These are phyloP conservation scores for Aspergillus sp. DNA, from an alignment of 2,329 filamentous ascomycete species.

Conservation along the genomic window DNA sequence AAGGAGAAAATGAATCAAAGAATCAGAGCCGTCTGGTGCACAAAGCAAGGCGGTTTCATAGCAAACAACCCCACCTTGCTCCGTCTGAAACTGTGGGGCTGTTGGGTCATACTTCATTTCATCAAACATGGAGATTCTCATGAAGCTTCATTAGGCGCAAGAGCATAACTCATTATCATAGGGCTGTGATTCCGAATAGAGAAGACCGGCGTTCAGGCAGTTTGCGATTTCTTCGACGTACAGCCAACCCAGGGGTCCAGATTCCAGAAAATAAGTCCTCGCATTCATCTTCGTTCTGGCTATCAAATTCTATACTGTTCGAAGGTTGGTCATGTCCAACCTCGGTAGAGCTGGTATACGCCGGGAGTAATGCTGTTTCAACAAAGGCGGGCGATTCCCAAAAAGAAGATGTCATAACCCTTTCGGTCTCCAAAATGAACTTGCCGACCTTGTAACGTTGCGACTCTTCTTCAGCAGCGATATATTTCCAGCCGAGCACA, in stretches of 20 bases:
- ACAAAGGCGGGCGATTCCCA: constrained; percentile 51
- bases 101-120: not conserved
- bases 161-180: not conserved
- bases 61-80: not conserved
- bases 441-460: constrained; percentile 69
- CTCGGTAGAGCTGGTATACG: not conserved
- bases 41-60: not conserved
- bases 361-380: constrained; percentile 4
- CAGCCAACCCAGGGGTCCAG: constrained; percentile 59
- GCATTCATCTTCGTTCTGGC: constrained; percentile 67
- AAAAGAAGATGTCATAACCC: constrained; percentile 50
- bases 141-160: not conserved
- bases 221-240: constrained; percentile 45
- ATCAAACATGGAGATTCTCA: not conserved
- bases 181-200: constrained; percentile 26
- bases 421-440: constrained; percentile 64
- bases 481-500: constrained; percentile 66
- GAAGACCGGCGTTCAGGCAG: constrained; percentile 27
- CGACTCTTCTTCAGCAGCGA: constrained; percentile 61
- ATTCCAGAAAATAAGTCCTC: constrained; percentile 65
- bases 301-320: constrained; percentile 60
- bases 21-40: not conserved
- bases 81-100: not conserved
- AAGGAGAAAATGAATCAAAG: too few relatives aligned
- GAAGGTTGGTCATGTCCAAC: constrained; percentile 15